phyloP scores from a whole-genome alignment of 2,329 filamentous ascomycete species.

The Arthroderma sp. region DNA sequence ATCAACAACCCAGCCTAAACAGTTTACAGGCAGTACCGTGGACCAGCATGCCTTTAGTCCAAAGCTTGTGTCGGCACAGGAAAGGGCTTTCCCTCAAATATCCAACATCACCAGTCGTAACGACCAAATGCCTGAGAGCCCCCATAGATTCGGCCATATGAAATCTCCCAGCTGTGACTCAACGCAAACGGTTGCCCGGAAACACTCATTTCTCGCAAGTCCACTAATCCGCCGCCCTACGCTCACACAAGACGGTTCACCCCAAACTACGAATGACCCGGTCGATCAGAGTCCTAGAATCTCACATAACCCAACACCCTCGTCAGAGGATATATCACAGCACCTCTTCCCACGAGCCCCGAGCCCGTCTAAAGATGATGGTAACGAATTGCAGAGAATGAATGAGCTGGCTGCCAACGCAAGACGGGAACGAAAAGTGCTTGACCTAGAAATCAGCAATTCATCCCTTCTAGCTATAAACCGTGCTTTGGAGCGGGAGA shows the following conservation, averaged over 20 bases:
- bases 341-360: conserved; percentile 8
- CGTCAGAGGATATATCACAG: conserved; percentile 9
- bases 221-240: conserved; percentile 4
- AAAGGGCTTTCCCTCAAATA: not conserved
- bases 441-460: conserved; percentile 94
- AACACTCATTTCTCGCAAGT: conserved; percentile 7
- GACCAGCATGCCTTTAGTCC: conserved; percentile 18
- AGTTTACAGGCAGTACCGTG: conserved; percentile 19
- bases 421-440: conserved; percentile 80
- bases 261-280: not conserved
- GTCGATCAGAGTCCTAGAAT: conserved; percentile 3
- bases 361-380: conserved; percentile 12
- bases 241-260: not conserved
- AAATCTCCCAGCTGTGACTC: conserved; percentile 16
- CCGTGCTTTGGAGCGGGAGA: conserved; percentile 75
- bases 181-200: conserved; percentile 10
- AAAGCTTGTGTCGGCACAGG: conserved; percentile 10
- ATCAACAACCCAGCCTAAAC: conserved; percentile 23
- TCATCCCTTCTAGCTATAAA: conserved; percentile 93
- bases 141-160: conserved; percentile 8
- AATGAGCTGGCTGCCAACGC: conserved; percentile 78
- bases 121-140: not conserved
- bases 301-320: conserved; percentile 8
- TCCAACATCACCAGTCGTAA: not conserved
- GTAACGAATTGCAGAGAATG: conserved; percentile 25